A percentile compares a stretch with the other conserved stretches of the same genome.
phyloP scores from a whole-genome alignment of 2,329 filamentous ascomycete genomes.

The Fusarium tjaetaba region DNA sequence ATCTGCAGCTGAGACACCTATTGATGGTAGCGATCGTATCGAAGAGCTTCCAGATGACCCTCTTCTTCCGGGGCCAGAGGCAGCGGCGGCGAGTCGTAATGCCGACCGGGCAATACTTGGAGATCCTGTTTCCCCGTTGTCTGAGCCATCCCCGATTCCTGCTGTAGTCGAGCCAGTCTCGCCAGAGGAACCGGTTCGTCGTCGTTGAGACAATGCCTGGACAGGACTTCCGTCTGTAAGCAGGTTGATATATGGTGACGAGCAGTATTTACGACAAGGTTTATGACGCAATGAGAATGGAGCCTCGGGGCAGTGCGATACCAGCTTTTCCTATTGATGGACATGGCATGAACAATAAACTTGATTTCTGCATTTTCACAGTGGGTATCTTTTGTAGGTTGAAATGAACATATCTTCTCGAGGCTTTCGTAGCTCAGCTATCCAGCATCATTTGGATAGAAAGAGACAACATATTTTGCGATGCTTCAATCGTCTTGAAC shows the following conservation, averaged over 20 bases:
- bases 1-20: constrained; percentile 45
- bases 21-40: constrained; percentile 54
- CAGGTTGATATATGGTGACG: constrained; percentile 17
- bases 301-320: constrained; percentile 18
- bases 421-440: background rate
- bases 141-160: constrained; percentile 18
- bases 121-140: constrained; percentile 35
- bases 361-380: constrained; percentile 35
- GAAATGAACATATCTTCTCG: background rate
- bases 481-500: constrained; percentile 67
- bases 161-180: constrained; percentile 15
- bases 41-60: constrained; percentile 63
- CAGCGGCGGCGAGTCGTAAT: constrained; percentile 7
- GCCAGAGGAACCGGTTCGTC: constrained; percentile 8
- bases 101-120: constrained; percentile 3
- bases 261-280: constrained; percentile 20
- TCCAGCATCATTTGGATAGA: background rate
- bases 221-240: background rate
- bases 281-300: constrained; percentile 22
- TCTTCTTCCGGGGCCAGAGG: constrained; percentile 50
- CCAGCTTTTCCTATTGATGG: constrained; percentile 17
- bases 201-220: constrained; percentile 11
- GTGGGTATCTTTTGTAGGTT: constrained; percentile 43
- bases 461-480: background rate
- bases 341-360: constrained; percentile 18